Base-by-base conservation (phyloP, 495 filamentous ascomycete genomes). In the Tuber microsphaerosporum region DNA sequence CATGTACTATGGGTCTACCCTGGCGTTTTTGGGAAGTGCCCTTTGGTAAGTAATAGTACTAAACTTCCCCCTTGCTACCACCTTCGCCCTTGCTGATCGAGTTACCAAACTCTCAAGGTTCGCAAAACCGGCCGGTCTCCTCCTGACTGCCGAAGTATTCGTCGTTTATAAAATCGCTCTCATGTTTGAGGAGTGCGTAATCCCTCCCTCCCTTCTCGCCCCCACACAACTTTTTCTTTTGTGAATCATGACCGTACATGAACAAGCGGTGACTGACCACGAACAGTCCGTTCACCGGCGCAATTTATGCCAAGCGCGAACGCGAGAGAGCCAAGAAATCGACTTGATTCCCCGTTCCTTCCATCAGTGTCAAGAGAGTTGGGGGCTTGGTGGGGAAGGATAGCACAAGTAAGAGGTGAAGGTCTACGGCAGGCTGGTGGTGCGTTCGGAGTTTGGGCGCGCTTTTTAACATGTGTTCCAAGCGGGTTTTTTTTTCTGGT, bases 1-100 rank as follows among this genome's bases (percentile, higher is more conserved):
- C 61, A 99, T 99, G 95, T 99, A 99, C 86, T 92, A 93, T 86
- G 95, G 95, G 42, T 93, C 91, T 75, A 94, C 95, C 70, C 86
- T 97, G 88, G 92, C 90, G 85, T 99, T 99, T 85, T 84, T 97
- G 56, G 95, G 92, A 26, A 91, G 91, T 43, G 94, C 96, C n/a
- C 85, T 99, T 34, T 87, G 92, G 82, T 65, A 65, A 65, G 56
- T 34, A 34, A 65, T 65, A 7, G 56, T 17, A 1, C 26, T 12
- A 17, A 5, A 31, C 12, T 17, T 4, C 12, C 56, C 56, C 56
- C 26, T 31, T n/a, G 10, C 51, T 61, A 17, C 56, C 56, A 12
- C 14, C 26, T 34, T 65, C 26, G 56, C 26, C 26, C 14, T 65
- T 65, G 56, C 56, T 65, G 31, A 65, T 34, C 56, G 17, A n/a